phyloP scores from a whole-genome alignment of 345 rosid genomes.

The Gossypium ekmanianum region DNA sequence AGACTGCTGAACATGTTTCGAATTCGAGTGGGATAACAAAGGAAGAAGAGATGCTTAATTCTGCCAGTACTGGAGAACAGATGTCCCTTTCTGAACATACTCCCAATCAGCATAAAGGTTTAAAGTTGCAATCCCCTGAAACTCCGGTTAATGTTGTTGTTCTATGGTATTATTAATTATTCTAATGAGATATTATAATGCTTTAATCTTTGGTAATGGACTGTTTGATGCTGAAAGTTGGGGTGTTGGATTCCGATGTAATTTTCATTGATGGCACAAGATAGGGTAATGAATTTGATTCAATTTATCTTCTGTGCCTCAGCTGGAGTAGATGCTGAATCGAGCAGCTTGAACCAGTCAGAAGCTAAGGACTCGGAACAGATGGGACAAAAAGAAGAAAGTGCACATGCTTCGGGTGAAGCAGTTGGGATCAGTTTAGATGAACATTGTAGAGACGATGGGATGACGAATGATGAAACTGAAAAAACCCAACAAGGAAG shows the following conservation, averaged over 20 bases:
- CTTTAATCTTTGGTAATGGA: not conserved
- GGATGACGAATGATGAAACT: slow-evolving; percentile 26
- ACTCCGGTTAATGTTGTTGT: not conserved
- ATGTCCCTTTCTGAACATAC: slow-evolving; percentile 1
- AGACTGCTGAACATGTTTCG: slow-evolving; percentile 18
- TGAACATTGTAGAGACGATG: slow-evolving; percentile 22
- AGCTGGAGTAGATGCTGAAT: slow-evolving; percentile 29
- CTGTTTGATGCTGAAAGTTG: not conserved
- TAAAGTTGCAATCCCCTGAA: slow-evolving; percentile 3
- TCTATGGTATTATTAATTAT: not conserved
- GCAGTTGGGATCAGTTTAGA: slow-evolving; percentile 20
- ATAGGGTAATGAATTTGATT: slow-evolving; percentile 14
- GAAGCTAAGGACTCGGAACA: slow-evolving; percentile 27
- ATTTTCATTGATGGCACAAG: not conserved
- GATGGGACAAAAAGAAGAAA: slow-evolving; percentile 23
- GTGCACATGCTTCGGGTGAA: slow-evolving; percentile 22
- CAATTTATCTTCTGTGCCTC: slow-evolving; percentile 20
- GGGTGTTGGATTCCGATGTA: not conserved
- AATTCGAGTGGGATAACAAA: slow-evolving; percentile 20
- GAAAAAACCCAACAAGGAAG: slow-evolving; percentile 16
- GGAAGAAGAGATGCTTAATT: slow-evolving; percentile 23
- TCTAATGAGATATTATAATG: not conserved
- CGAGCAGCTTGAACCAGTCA: slow-evolving; percentile 29
- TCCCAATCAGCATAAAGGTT: slow-evolving; percentile 20
- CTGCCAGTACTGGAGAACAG: slow-evolving; percentile 25